Evolutionary conservation across 352 stramenopile genomes (phyloP).

Genomic region (Pythium utonaiense): DNA sequence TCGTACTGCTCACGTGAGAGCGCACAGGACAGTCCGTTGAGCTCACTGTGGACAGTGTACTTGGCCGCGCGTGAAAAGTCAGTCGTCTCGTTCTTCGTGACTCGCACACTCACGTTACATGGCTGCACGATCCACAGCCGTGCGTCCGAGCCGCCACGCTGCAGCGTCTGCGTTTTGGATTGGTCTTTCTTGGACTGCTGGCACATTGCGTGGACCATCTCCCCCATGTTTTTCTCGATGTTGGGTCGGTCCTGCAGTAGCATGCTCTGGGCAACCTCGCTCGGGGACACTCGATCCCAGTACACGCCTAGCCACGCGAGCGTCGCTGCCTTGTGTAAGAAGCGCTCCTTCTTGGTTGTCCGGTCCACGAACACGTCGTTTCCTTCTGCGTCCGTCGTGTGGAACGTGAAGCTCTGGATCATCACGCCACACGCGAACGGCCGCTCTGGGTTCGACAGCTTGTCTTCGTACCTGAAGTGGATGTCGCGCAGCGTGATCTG

Average conservation of each 20-base stretch:
- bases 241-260: conserved; percentile 38
- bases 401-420: conserved; percentile 59
- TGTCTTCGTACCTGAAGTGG: conserved; percentile 79
- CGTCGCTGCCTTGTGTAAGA: conserved; percentile 64
- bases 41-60: conserved; percentile 53
- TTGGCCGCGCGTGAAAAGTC: conserved; percentile 67
- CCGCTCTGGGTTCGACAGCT: conserved; percentile 45
- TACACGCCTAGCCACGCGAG: conserved; percentile 52
- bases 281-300: conserved; percentile 52
- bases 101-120: conserved; percentile 47
- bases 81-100: conserved; percentile 79
- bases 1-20: conserved; percentile 80
- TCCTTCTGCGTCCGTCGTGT: conserved; percentile 69
- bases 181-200: conserved; percentile 10
- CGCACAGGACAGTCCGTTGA: conserved; percentile 41
- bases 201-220: conserved; percentile 43
- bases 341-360: conserved; percentile 27
- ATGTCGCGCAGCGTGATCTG: conserved; percentile 71
- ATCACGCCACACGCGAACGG: conserved; percentile 76
- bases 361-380: conserved; percentile 70
- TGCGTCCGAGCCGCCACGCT: background rate
- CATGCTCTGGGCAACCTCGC: conserved; percentile 4
- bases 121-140: conserved; percentile 52
- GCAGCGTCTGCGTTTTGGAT: background rate
- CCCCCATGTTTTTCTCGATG: conserved; percentile 39